Evolutionary conservation across 352 stramenopile genomes (phyloP), one percentile per base, ranked within the genome.

Genomic region (Globisporangium nunn): DNA sequence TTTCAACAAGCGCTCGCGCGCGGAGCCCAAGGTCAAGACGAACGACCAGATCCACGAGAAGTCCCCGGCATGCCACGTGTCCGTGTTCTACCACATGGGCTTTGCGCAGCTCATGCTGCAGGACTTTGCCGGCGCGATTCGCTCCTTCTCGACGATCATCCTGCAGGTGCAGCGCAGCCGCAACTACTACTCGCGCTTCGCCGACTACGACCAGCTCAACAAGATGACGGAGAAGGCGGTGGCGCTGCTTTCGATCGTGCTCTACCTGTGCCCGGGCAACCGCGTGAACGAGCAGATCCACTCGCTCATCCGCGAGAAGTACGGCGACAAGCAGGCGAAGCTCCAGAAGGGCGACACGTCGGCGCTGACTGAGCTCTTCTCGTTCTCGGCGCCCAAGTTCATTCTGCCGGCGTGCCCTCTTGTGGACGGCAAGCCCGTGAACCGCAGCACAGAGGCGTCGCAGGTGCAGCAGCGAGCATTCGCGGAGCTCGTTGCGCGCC

Each of bases 101-200:
- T 96, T 99, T 41, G 86, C 88, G 12, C 97, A 98, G 75, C 80
- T 99, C 63, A 98, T 99, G 96, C 78, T 99, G 48, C 83, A 97
- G 67, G 88, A 98, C 58, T 98, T 98, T 80, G 88, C 94, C 50
- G 91, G 96, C 51, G 88, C 96, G 14, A 88, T 92, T 53, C 82
- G 79, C 52, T 93, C 85, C 48, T 93, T 95, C 69, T 90, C 82
- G 71, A 93, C 84, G 35, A 89, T 95, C 71, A 88, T 96, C 52
- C 60, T 95, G 47, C 81, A 96, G 63, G 79, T 96, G 58, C 87
- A 95, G 68, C 82, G 86, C 68, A 92, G 78, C 67, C 82, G 81
- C 53, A 95, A 86, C 63, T 97, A 97, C 72, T 89, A 97, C 69
- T 84, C 90, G 56, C 86, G 85, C 57, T 96, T 95, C 56, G 85